Conservation (phyloP, 345 rosid genomes). For the Populus ilicifolia region DNA sequence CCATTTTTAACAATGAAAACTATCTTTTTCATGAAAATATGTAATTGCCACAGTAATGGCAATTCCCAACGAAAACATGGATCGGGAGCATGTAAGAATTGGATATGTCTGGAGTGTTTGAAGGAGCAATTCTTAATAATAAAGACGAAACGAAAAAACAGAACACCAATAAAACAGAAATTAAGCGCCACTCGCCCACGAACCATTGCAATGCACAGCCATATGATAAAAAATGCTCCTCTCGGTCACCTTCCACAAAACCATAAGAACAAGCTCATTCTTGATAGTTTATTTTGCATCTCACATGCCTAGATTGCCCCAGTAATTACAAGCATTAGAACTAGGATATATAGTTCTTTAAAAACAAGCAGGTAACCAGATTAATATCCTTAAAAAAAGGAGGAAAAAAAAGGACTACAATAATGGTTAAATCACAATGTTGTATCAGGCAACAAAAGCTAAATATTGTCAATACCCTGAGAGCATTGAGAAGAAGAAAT, state of each 20-base stretch:
- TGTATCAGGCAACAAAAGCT: not conserved
- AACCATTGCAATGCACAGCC: not conserved
- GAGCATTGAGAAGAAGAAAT: slow-evolving; percentile 48
- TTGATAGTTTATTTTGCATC: not conserved
- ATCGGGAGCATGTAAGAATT: too few species aligned
- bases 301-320: not conserved
- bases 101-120: too few species aligned
- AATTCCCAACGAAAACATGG: too few species aligned
- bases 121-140: too few species aligned
- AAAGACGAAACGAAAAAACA: too few species aligned
- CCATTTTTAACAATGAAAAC: too few species aligned
- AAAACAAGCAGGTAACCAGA: not conserved
- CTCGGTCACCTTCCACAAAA: not conserved
- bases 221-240: not conserved
- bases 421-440: not conserved
- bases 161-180: not conserved
- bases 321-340: not conserved
- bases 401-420: not conserved
- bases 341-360: not conserved
- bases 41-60: too few species aligned
- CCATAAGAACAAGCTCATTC: not conserved
- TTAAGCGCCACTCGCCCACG: not conserved
- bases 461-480: slow-evolving; percentile 24
- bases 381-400: not conserved
- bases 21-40: too few species aligned